Evolutionary conservation across 768 basidiomycete species (phyloP), one percentile per base, ranked within the genome.

Genomic region (Cystobasidium tubakii): DNA sequence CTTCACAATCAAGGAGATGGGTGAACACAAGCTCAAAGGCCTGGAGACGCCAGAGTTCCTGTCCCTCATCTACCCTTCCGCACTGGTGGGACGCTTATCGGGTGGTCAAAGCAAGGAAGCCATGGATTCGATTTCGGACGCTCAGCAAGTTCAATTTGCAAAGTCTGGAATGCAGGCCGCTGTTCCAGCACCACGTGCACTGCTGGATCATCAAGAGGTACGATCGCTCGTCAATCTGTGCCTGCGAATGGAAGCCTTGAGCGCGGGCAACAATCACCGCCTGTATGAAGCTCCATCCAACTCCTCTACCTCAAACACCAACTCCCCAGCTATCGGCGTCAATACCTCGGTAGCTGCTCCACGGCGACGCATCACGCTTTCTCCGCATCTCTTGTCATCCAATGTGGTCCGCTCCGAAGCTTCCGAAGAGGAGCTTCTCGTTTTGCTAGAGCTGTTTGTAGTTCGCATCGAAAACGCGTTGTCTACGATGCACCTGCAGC

Each of bases 1-100:
- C 0, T 83, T 92, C 43, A 83, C 84, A 39, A 85, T 93, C 70
- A 84, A 88, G 36, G 84, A 85, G n/a, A 85, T 94, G 21, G 95
- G 96, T 3, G 92, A 97, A 81, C 85, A 88, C 76, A 92, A 91
- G 80, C 86, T 98, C 75, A 98, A 98, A 82, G 96, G 96, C 13
- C 84, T 98, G 64, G 95, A 98, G 82, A 84, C 90, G 0, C 91
- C 92, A 0, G 95, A 97, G 81, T 84, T 86, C 76, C 83, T 98
- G 25, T 90, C 91, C n/a, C 81, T 88, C 21, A 84, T 97, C 55
- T 98, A 91, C 81, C 92, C 95, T 0, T 83, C 81, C 29, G 85
- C 86, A 1, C 83, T 98, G 43, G 85, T 86, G 21, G 50, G 74
- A 31, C 74, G 74, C 21, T 46, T 75, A 21, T 62, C 55, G 1